Base-by-base conservation (phyloP, 805 yeast species). In the Candida hispaniensis region DNA sequence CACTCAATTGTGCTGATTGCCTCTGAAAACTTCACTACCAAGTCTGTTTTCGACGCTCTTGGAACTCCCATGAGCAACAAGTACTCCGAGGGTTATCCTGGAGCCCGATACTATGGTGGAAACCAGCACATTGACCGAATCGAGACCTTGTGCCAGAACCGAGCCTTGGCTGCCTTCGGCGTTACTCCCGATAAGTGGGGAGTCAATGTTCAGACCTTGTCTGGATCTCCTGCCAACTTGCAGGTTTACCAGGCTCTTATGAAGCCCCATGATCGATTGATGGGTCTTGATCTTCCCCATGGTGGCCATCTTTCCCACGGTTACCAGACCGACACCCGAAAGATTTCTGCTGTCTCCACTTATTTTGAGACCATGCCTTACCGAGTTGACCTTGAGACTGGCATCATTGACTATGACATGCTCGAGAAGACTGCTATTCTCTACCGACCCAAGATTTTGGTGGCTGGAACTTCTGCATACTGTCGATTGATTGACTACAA, bases 261-360 rank as follows among this genome's bases (percentile, higher is more conserved):
- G 79, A 81, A 80, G 54, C 93, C 91, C 42, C 94, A 85, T 56
- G 98, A 88, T 52, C 79, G 98, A 63, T 64, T 91, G 50, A 91
- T 91, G 98, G 98, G 98, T 50, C 73, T 91, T 47, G 96, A 88
- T 56, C 69, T 91, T 56, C 98, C 98, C 49, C 97, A 91, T 54
- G 98, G 98, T 54, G 98, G 98, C 52, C 98, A 91, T 61, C 71
- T 91, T 60, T 83, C 95, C 39, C 98, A 91, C 63, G 98, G 98
- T 49, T 91, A 91, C 66, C 97, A 91, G 61, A 88, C 97, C 40
- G 85, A 78, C 51, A 66, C 83, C 49, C 73, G 88, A 61, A 86
- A 86, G 68, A 91, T 91, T 57, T 82, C 95, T 45, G 93, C 85
- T 42, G 88, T 91, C 40, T 85, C 97, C 32, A 88, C 91, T 47